Percentiles rank a stretch among this genome's conserved stretches.
These are phyloP conservation scores for Xerocomus brunneocitrinus DNA, from an alignment of 768 basidiomycete genomes.

Conservation along the genomic window DNA sequence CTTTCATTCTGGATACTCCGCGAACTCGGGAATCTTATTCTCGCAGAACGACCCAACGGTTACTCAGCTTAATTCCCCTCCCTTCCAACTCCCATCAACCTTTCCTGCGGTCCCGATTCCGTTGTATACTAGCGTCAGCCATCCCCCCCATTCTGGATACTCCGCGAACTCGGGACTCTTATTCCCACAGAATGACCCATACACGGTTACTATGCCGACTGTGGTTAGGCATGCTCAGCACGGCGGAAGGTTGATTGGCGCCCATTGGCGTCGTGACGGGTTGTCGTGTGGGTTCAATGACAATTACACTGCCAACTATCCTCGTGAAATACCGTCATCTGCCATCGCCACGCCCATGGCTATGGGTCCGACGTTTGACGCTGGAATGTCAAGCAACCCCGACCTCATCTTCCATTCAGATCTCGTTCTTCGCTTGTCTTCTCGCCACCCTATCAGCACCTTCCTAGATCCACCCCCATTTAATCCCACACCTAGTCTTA, in stretches of 20 bases:
- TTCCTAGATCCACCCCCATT: neutral
- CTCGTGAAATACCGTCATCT: neutral
- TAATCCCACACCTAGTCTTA: neutral
- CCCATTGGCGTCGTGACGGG: neutral
- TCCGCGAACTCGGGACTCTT: neutral
- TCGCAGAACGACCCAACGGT: neutral
- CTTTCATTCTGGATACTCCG: neutral
- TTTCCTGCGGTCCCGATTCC: neutral
- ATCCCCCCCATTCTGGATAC: neutral
- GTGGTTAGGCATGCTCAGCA: neutral
- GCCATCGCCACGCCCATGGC: conserved; percentile 3
- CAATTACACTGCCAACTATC: neutral
- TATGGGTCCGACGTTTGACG: neutral
- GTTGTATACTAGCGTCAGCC: neutral
- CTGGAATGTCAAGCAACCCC: neutral
- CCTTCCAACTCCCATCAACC: neutral
- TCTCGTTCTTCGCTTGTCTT: neutral
- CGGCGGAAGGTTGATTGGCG: conserved; percentile 1
- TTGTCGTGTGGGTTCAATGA: neutral
- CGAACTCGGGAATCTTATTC: neutral
- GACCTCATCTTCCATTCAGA: neutral
- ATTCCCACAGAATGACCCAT: neutral
- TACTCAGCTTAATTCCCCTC: neutral
- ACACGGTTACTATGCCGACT: conserved; percentile 4
- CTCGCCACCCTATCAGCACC: neutral